Base-by-base conservation (phyloP, 129 eudicot species). In the Flaveria trinervia region DNA sequence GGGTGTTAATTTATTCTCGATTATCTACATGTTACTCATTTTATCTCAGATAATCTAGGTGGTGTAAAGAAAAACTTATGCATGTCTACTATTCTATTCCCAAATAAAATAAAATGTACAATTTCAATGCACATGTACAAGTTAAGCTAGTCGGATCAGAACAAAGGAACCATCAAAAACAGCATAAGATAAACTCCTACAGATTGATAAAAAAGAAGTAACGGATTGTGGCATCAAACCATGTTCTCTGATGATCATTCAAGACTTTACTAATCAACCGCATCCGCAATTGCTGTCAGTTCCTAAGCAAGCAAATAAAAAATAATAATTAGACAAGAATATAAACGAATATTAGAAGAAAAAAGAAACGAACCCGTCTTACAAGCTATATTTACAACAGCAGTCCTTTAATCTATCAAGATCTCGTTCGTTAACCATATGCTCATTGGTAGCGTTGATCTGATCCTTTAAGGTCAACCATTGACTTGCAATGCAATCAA, bases 331-430 rank as follows among this genome's bases (percentile, higher is more conserved):
- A 71, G 52, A 28, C 16, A 44, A 55, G 33, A 77, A 6, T 8
- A 68, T 43, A 44, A 41, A 68, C 43, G 55, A 33, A n/a, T 20
- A 33, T 17, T 36, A 36, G 8, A 36, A 72, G 18, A 1, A 7
- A n/a, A 5, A 49, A 25, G 50, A 5, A 49, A 22, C 50, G 62
- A 62, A 65, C 39, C 45, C 68, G 73, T 46, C 85, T 83, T 73
- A 87, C 82, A 71, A 75, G 65, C 65, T 77, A 83, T 80, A 84
- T 79, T 81, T 89, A 49, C 28, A 13, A 71, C 96, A 88, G 71
- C 83, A 83, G 76, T 81, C 80, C 83, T 85, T 80, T 74, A 93
- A 81, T 87, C 86, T 85, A 70, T 87, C 90, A 77, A 93, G 88
- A 72, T 87, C 90, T 60, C 22, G 84, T 65, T 90, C 86, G 23